Evolutionary conservation across 225 moss, liverwort and hornwort species (phyloP), one percentile per base, ranked within the genome.

Genomic region (Polytrichum formosum): DNA sequence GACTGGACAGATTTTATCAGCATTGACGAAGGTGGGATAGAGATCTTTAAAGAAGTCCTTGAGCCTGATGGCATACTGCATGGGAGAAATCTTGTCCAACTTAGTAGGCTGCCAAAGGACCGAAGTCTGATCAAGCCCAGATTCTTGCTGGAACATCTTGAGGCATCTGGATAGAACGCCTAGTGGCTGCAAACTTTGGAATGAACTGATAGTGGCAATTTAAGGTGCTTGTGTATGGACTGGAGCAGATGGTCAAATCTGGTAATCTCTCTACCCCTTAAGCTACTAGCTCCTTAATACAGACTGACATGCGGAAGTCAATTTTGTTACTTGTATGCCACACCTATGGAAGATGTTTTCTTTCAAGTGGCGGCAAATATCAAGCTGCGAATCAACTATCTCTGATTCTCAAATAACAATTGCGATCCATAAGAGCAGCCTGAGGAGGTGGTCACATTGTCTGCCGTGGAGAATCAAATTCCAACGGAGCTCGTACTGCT

Each of bases 1-100:
- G 84, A 82, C 33, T 67, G 67, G 66, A 63, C 75, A 68, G 84
- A 84, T 70, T 88, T 88, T 25, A 88, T 88, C 53, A 82, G 82
- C 74, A 68, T 88, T 69, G 79, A 77, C 67, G 79, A 84, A 68
- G 62, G 74, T 33, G 76, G 68, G 60, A 67, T 31, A 27, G 84
- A 87, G 54, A 70, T 65, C 19, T 60, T 25, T 61, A 73, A 75
- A 71, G 74, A 76, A 56, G 72, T 54, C 30, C 81, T 68, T 75
- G 74, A 79, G 56, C 64, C 63, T 64, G 84, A 72, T 67, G 56
- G 55, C 64, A 33, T 75, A 16, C 20, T 70, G 70, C 46, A 76
- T 31, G 63, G 64, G 22, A 77, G 60, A 64, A 54, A 70, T 68
- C 25, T 13, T 26, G 56, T 65, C 23, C 64, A 64, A 26, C 67